These are phyloP conservation scores for Clavispora vitiphila DNA, from an alignment of 805 yeast species.

Conservation along the genomic window DNA sequence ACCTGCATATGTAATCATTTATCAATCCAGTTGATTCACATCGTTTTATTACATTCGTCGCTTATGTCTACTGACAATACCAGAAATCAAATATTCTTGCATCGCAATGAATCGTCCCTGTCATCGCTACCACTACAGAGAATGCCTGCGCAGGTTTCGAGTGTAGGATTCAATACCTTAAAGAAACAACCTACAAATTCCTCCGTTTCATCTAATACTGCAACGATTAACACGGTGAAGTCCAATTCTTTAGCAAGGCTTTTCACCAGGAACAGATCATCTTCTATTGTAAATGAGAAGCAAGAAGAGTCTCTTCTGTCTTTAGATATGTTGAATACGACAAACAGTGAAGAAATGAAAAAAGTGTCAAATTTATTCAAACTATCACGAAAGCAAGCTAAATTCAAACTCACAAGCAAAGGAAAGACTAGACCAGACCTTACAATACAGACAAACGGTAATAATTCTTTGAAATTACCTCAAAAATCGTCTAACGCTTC, in stretches of 20 bases:
- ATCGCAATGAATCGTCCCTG: conserved; percentile 3
- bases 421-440: conserved; percentile 4
- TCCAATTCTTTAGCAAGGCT: conserved; percentile 4
- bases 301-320: neutral
- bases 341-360: neutral
- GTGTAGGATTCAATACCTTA: conserved; percentile 12
- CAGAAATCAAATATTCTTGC: neutral
- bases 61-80: neutral
- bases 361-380: conserved; percentile 2
- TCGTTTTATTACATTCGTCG: too few species aligned
- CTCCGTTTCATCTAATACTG: conserved; percentile 6
- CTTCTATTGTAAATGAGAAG: neutral
- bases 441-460: conserved; percentile 6
- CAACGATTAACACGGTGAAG: conserved; percentile 4
- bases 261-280: conserved; percentile 5
- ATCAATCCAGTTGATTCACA: neutral
- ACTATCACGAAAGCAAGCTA: conserved; percentile 3
- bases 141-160: conserved; percentile 7
- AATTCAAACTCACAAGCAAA: conserved; percentile 2
- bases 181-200: conserved; percentile 9
- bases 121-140: conserved; percentile 1
- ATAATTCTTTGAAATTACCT: conserved; percentile 4
- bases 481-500: conserved; percentile 6
- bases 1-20: neutral
- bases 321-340: neutral